Percentiles rank a stretch among this genome's conserved stretches.
Conservation (phyloP, 371 early-diverging fungal species). For the Capillidium rhysosporum region DNA sequence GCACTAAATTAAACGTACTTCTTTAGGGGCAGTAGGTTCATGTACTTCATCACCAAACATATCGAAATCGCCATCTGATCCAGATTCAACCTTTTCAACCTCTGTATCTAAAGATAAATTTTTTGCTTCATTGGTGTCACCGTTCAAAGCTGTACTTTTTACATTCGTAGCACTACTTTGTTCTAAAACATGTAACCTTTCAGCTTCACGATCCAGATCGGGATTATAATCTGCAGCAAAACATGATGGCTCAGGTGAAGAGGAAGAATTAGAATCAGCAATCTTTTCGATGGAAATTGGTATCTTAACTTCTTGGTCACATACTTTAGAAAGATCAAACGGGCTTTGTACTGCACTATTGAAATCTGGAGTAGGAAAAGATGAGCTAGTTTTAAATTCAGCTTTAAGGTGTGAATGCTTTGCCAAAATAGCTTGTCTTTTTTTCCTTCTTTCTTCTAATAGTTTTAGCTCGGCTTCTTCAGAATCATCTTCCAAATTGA, state of each 20-base stretch:
- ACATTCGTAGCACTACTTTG: conserved; percentile 14
- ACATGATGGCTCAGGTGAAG: conserved; percentile 14
- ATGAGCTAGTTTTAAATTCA: background rate
- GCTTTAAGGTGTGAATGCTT: conserved; percentile 19
- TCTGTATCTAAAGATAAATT: conserved; percentile 6
- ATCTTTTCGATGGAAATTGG: background rate
- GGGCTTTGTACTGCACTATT: background rate
- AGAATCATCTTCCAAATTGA: conserved; percentile 19
- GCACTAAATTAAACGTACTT: conserved; percentile 8
- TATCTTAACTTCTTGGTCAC: background rate
- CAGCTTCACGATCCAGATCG: conserved; percentile 20
- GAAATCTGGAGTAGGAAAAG: background rate
- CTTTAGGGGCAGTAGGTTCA: background rate
- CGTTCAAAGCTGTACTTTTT: conserved; percentile 28
- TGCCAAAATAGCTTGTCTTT: conserved; percentile 42
- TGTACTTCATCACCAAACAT: conserved; percentile 35
- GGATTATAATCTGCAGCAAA: conserved; percentile 66
- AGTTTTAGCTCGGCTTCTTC: conserved; percentile 40
- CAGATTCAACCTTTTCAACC: conserved; percentile 14
- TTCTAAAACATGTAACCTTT: conserved; percentile 14
- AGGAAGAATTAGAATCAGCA: conserved; percentile 1
- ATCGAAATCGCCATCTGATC: conserved; percentile 31
- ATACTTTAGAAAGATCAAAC: background rate
- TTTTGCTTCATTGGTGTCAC: conserved; percentile 22
- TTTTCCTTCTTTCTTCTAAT: conserved; percentile 56